Conservation (phyloP, 306 rosid species). For the Begonia masoniana region DNA sequence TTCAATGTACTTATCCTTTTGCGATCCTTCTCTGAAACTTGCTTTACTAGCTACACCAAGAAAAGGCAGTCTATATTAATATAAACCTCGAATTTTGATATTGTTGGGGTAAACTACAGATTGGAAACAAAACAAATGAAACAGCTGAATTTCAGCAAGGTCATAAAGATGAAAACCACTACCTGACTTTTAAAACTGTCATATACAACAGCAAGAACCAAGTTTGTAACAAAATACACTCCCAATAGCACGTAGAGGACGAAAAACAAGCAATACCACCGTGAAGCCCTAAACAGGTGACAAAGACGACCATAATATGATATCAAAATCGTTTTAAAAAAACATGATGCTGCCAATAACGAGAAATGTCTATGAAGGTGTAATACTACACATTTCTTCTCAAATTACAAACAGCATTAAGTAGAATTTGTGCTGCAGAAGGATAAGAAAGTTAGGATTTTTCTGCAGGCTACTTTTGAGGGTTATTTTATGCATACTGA, state of each 20-base stretch:
- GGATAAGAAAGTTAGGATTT: too few relatives aligned
- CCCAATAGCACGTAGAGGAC: conserved; percentile 81
- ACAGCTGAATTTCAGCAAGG: not conserved
- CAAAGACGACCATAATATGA: not conserved
- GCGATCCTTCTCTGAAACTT: conserved; percentile 61
- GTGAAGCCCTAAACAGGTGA: conserved; percentile 64
- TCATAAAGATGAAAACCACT: conserved; percentile 9
- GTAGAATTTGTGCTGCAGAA: too few relatives aligned
- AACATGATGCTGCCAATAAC: too few relatives aligned
- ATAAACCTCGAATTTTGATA: conserved; percentile 1
- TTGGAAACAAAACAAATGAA: not conserved
- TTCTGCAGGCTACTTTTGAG: too few relatives aligned
- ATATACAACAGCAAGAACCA: conserved; percentile 94
- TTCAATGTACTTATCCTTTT: conserved; percentile 50
- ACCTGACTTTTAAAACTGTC: conserved; percentile 95
- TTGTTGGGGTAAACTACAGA: conserved; percentile 2
- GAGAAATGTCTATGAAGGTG: not conserved
- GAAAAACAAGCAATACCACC: conserved; percentile 76
- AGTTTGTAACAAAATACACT: conserved; percentile 86
- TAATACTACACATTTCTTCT: not conserved
- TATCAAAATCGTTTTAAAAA: too few relatives aligned
- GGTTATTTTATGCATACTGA: too few relatives aligned
- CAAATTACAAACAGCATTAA: too few relatives aligned
- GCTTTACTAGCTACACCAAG: conserved; percentile 63
- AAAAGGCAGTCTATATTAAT: conserved; percentile 12